Evolutionary conservation across 139 green algal species (phyloP), one percentile per base, ranked within the genome.

Genomic region (Trebouxia sp.): DNA sequence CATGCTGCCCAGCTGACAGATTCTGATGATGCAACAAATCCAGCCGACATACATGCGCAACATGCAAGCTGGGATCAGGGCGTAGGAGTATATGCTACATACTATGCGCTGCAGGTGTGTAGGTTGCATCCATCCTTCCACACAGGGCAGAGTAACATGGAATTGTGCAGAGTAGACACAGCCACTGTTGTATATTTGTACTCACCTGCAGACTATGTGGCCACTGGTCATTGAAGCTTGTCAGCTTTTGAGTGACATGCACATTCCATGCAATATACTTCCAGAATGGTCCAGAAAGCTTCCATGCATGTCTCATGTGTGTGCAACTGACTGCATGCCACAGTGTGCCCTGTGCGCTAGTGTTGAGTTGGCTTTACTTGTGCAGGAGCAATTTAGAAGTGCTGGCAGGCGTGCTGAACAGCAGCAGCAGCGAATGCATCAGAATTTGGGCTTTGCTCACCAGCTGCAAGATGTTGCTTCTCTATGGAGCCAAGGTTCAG

Each of bases 11-110:
- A n/a, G 11, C 14, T 72, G 12, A 22, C 62, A 12, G 32, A 4
- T 10, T 3, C 12, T 9, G 12, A 32, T 26, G 37, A 15, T 15
- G 12, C 11, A 1, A 35, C 26, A 26, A 45, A 10, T 2, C 62
- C 42, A 11, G 32, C 12, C 8, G 62, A 72, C 20, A 55, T 51
- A 42, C 78, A 76, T 0, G 69, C 42, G 14, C 47, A 66, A 10
- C 10, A 70, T 22, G 74, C 42, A 38, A 39, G 50, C 26, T 90
- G 87, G 87, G 38, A 58, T 14, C 12, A 58, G 0, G 87, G 87
- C 37, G 85, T 51, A 1, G 84, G 79, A 15, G 32, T 83, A 37
- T 90, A 88, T 69, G 51, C 82, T 1, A 48, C 62, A 32, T 90
- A 69, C 78, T 79, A 87, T 12, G 47, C n/a, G 10, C 62, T 89